Evolutionary conservation across 345 rosid species (phyloP).

Genomic region (Lepidium africanum): DNA sequence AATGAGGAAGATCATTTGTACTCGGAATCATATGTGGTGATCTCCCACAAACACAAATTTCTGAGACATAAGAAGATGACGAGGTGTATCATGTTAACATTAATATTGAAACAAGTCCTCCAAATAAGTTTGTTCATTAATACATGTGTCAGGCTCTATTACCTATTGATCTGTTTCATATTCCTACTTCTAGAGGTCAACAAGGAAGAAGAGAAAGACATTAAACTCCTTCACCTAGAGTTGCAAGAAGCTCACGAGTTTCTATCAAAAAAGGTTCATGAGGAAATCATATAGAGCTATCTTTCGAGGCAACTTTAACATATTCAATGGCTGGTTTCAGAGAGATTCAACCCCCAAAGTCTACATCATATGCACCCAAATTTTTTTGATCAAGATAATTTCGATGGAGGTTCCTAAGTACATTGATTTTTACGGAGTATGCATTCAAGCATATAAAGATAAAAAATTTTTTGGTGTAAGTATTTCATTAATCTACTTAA

Average conservation of each 20-base stretch:
- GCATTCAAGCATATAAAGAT: too few species aligned
- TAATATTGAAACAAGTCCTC: neutral
- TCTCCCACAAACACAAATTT: neutral
- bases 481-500: neutral
- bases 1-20: too few species aligned
- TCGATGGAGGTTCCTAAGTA: too few species aligned
- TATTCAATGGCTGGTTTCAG: too few species aligned
- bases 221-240: neutral
- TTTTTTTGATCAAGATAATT: neutral
- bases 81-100: neutral
- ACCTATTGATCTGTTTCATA: too few species aligned
- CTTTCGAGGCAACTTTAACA: too few species aligned
- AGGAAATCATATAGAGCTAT: too few species aligned
- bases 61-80: neutral
- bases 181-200: too few species aligned
- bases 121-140: neutral
- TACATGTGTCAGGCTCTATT: neutral
- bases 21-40: neutral
- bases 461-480: too few species aligned
- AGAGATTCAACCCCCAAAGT: neutral
- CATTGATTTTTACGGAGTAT: too few species aligned
- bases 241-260: neutral
- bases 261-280: too few species aligned
- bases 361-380: neutral
- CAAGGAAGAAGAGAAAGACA: neutral